Percentiles rank a stretch among this genome's conserved stretches.
phyloP scores from a whole-genome alignment of 2,329 filamentous ascomycete species.

The Microascus cirrosus region DNA sequence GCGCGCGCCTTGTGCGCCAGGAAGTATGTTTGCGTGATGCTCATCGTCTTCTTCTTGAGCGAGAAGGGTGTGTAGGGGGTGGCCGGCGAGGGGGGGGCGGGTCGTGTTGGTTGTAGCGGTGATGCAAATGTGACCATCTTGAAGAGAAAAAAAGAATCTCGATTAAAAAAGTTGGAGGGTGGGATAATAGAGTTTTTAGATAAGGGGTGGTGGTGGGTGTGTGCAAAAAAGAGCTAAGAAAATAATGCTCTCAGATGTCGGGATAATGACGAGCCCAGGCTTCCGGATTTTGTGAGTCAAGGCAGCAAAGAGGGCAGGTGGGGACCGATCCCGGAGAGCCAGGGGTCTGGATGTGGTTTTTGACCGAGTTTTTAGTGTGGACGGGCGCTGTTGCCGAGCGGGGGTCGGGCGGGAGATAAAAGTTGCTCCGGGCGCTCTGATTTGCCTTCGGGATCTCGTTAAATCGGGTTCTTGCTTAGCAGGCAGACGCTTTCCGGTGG shows the following conservation, averaged over 20 bases:
- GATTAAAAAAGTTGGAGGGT: not conserved
- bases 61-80: slow-evolving; percentile 13
- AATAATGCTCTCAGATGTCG: slow-evolving; percentile 5
- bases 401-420: slow-evolving; percentile 4
- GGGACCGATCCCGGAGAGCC: slow-evolving; percentile 12
- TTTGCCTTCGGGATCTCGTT: slow-evolving; percentile 4
- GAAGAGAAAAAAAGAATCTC: not conserved
- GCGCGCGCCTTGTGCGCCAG: slow-evolving; percentile 91
- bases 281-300: slow-evolving; percentile 12
- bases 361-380: not conserved
- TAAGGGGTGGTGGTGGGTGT: not conserved
- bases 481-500: not conserved
- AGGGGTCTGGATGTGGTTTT: not conserved
- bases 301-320: slow-evolving; percentile 7
- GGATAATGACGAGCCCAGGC: slow-evolving; percentile 4
- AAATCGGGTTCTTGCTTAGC: not conserved
- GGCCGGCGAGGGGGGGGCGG: slow-evolving; percentile 24
- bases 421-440: slow-evolving; percentile 5
- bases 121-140: slow-evolving; percentile 5
- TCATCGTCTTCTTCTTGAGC: slow-evolving; percentile 72
- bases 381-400: slow-evolving; percentile 3
- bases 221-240: not conserved
- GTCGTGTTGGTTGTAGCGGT: slow-evolving; percentile 15
- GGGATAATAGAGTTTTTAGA: not conserved
- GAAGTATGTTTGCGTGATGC: slow-evolving; percentile 96